Conservation (phyloP, 2,329 filamentous ascomycete genomes). For the Septoria linicola region DNA sequence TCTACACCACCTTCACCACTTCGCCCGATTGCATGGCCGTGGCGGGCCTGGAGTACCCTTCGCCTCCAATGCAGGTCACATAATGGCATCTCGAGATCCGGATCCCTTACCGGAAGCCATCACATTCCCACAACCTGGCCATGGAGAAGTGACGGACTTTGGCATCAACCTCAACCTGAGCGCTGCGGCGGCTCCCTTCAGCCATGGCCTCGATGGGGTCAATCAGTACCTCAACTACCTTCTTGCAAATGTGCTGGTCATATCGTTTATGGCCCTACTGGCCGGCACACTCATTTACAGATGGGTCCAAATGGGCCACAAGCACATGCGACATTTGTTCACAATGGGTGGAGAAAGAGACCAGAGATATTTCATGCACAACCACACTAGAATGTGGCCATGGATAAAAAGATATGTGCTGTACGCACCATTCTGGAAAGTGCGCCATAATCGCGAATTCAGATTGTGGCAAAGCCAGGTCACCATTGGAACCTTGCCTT, state of each 20-base stretch:
- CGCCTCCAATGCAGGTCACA: slow-evolving; percentile 21
- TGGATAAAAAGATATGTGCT: slow-evolving; percentile 64
- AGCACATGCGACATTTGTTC: slow-evolving; percentile 48
- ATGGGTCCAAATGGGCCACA: slow-evolving; percentile 43
- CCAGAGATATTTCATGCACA: slow-evolving; percentile 49
- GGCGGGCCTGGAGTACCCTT: slow-evolving; percentile 11
- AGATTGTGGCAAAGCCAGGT: slow-evolving; percentile 52
- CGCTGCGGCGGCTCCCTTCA: slow-evolving; percentile 26
- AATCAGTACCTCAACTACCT: slow-evolving; percentile 50
- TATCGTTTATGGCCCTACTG: slow-evolving; percentile 40
- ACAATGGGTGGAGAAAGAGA: slow-evolving; percentile 44
- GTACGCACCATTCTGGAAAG: slow-evolving; percentile 69
- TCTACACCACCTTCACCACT: slow-evolving; percentile 28
- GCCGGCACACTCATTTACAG: slow-evolving; percentile 44
- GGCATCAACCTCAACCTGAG: slow-evolving; percentile 25
- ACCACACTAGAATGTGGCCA: slow-evolving; percentile 51
- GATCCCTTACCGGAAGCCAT: slow-evolving; percentile 21
- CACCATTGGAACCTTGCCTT: slow-evolving; percentile 70
- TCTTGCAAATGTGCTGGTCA: slow-evolving; percentile 46
- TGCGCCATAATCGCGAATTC: slow-evolving; percentile 66
- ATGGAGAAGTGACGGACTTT: slow-evolving; percentile 18
- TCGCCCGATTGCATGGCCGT: slow-evolving; percentile 11
- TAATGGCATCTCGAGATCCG: slow-evolving; percentile 24
- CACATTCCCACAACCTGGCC: slow-evolving; percentile 9
- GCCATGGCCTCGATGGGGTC: slow-evolving; percentile 49